These are phyloP conservation scores for Gliomastix tumulicola DNA, from an alignment of 2,329 filamentous ascomycete species.

Conservation along the genomic window DNA sequence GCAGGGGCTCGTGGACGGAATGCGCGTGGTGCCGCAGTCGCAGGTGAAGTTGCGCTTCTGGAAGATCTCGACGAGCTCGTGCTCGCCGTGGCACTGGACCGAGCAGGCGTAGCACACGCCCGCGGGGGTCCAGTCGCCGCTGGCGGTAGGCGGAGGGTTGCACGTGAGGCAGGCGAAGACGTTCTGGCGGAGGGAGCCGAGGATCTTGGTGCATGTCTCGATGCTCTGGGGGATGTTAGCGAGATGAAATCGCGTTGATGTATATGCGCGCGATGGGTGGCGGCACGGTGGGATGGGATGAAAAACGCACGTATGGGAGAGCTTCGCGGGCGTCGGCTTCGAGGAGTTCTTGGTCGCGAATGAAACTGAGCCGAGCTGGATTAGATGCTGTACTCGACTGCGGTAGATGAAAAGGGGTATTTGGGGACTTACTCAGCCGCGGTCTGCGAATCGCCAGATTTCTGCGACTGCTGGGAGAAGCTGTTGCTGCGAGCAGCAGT, in stretches of 20 bases:
- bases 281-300: not conserved
- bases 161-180: slow-evolving; percentile 93
- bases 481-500: slow-evolving; percentile 42
- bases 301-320: slow-evolving; percentile 74
- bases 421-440: slow-evolving; percentile 54
- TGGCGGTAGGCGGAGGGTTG: slow-evolving; percentile 66
- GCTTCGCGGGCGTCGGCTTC: slow-evolving; percentile 94
- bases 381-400: not conserved
- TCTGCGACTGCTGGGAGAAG: slow-evolving; percentile 48
- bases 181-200: slow-evolving; percentile 79
- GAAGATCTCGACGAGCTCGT: slow-evolving; percentile 92
- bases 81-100: slow-evolving; percentile 92
- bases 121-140: slow-evolving; percentile 47
- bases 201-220: slow-evolving; percentile 83
- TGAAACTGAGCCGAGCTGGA: slow-evolving; percentile 56
- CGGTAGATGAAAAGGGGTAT: not conserved
- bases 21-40: slow-evolving; percentile 85
- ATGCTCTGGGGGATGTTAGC: slow-evolving; percentile 61
- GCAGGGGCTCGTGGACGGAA: slow-evolving; percentile 66
- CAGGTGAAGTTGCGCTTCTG: slow-evolving; percentile 92
- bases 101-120: slow-evolving; percentile 96
- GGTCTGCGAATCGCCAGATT: slow-evolving; percentile 62
- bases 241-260: not conserved
- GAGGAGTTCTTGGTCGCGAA: slow-evolving; percentile 80
- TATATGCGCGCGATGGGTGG: slow-evolving; percentile 2